phyloP scores from a whole-genome alignment of 2,329 filamentous ascomycete genomes.

The Paecilomyces sp. region DNA sequence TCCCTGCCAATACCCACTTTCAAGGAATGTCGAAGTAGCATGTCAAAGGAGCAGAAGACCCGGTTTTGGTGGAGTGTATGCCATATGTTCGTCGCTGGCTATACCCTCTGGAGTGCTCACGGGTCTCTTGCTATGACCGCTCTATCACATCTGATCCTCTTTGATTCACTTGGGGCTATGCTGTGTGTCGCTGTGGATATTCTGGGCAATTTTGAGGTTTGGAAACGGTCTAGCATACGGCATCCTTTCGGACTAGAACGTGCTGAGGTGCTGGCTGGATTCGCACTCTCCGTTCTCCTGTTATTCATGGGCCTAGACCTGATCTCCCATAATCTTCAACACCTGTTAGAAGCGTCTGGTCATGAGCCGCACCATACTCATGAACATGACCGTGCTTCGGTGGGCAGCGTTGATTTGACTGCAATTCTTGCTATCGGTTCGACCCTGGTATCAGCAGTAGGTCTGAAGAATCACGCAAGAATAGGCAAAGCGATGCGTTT shows the following conservation, averaged over 20 bases:
- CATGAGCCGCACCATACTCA: constrained; percentile 69
- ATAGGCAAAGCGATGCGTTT: constrained; percentile 90
- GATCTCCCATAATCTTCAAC: constrained; percentile 86
- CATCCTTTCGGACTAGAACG: constrained; percentile 91
- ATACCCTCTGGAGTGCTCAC: constrained; percentile 77
- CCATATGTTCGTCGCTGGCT: constrained; percentile 74
- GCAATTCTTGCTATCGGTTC: constrained; percentile 73
- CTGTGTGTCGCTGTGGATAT: constrained; percentile 91
- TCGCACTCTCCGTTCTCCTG: constrained; percentile 91
- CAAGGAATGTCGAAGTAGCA: constrained; percentile 79
- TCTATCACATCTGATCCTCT: constrained; percentile 86
- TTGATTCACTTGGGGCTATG: constrained; percentile 86
- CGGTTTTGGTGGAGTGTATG: constrained; percentile 85
- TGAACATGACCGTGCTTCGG: constrained; percentile 58
- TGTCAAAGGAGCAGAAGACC: constrained; percentile 78
- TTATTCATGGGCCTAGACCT: constrained; percentile 97
- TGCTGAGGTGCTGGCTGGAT: constrained; percentile 87
- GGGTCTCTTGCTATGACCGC: constrained; percentile 88
- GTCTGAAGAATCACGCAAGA: constrained; percentile 81
- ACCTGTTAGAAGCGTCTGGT: constrained; percentile 71
- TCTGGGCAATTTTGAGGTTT: constrained; percentile 93
- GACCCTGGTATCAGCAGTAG: constrained; percentile 79
- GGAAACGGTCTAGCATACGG: constrained; percentile 84
- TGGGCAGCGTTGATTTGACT: constrained; percentile 74
- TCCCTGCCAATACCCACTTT: constrained; percentile 87